Conservation (phyloP, 192 early-diverging fungal genomes). For the Haplosporangium gracile region DNA sequence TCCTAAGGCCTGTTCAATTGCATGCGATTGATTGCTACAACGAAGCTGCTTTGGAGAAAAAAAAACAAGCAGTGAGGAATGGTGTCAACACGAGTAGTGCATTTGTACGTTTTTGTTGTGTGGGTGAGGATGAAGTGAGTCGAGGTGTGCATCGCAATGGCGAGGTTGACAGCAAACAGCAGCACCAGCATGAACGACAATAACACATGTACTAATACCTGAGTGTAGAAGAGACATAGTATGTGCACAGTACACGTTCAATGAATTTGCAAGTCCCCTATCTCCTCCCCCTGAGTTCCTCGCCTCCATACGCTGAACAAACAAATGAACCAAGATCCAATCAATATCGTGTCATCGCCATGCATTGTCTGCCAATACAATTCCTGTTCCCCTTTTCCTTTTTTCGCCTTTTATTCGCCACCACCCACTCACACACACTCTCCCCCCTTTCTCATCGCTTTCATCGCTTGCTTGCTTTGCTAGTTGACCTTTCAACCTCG, state of each 20-base stretch:
- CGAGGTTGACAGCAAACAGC: too few species aligned
- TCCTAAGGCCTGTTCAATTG: too few species aligned
- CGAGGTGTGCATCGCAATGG: too few species aligned
- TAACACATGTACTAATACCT: background rate
- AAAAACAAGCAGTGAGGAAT: background rate
- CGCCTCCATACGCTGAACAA: slow-evolving; percentile 2
- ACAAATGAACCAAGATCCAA: slow-evolving; percentile 56
- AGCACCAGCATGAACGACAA: background rate
- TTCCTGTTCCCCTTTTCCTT: background rate
- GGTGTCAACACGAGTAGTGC: background rate
- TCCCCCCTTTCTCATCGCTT: too few species aligned
- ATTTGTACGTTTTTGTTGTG: background rate
- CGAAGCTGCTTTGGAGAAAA: too few species aligned
- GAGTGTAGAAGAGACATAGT: too few species aligned
- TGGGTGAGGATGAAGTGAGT: too few species aligned
- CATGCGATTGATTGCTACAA: too few species aligned
- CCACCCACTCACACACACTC: too few species aligned
- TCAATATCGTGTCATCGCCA: slow-evolving; percentile 37
- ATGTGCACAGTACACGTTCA: too few species aligned
- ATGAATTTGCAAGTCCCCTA: too few species aligned
- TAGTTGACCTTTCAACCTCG: slow-evolving; percentile 1
- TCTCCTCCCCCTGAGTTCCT: background rate
- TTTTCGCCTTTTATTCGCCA: too few species aligned
- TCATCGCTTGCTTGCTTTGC: background rate
- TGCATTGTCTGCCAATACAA: slow-evolving; percentile 34